Evolutionary conservation across 2,329 filamentous ascomycete genomes (phyloP), one percentile per base, ranked within the genome.

Genomic region (Alternaria sp.): DNA sequence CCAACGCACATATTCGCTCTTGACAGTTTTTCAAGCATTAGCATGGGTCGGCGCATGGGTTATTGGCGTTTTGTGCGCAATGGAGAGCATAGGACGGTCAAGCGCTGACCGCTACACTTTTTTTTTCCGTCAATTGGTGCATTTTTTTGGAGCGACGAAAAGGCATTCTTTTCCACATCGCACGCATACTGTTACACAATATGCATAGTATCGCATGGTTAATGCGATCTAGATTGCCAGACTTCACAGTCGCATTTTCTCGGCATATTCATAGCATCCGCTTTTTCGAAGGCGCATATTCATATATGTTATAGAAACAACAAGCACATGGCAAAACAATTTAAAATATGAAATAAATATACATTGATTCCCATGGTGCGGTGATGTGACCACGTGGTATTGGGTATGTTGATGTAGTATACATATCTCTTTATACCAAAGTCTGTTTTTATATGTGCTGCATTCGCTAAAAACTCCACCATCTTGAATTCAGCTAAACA

Each of bases 91-190:
- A 32, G 20, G 57, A 62, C 57, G 60, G 57, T 62, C 60, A 62
- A 62, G 60, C 56, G 60, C 60, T 62, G 60, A 62, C 57, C 57
- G 60, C 48, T 36, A 44, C 18, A 40, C 38, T 41, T 59, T 52
- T 48, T 32, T 20, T 10, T 9, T 1, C n/a, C 11, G 11, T 30
- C 28, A 8, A 27, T 7, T 27, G 28, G 28, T 30, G 28, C 28
- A 30, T 12, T 30, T 30, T 30, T 8, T 27, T 25, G 25, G 10
- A 30, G 28, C 28, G 28, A 12, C 11, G 28, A 30, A 30, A 30
- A 30, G 28, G 11, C 28, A 11, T 5, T 30, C 28, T 30, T 30
- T n/a, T 25, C 3, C 34, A 9, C 30, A 20, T 50, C 46, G 46
- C 46, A 49, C 36, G 25, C 25, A 2, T 27, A 27, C 25, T 8